Percentiles rank a stretch among this genome's conserved stretches.
These are phyloP conservation scores for Trichophyton mentagrophytes DNA, from an alignment of 2,329 filamentous ascomycete species.

Conservation along the genomic window DNA sequence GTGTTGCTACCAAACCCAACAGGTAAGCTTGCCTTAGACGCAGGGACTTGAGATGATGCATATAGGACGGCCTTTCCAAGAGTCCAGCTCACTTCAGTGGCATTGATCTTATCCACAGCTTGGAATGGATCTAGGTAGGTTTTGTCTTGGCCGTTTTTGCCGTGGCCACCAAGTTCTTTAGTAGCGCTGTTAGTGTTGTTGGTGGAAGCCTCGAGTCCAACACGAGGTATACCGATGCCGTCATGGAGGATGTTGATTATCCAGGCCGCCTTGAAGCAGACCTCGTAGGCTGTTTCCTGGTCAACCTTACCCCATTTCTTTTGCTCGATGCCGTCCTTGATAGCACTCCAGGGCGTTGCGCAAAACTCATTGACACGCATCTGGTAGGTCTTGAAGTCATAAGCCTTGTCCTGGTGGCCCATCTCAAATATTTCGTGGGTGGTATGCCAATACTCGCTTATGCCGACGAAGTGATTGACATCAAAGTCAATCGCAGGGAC, in stretches of 20 bases:
- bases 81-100: constrained; percentile 92
- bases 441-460: constrained; percentile 98
- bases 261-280: constrained; percentile 98
- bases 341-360: constrained; percentile 64
- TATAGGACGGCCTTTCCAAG: constrained; percentile 94
- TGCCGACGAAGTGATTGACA: constrained; percentile 93
- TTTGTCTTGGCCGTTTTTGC: constrained; percentile 48
- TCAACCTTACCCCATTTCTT: constrained; percentile 62
- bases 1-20: constrained; percentile 89
- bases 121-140: constrained; percentile 78
- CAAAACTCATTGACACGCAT: constrained; percentile 75
- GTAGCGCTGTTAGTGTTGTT: constrained; percentile 54
- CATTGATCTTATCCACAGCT: constrained; percentile 82
- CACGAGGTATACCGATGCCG: constrained; percentile 80
- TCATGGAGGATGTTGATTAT: constrained; percentile 93
- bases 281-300: constrained; percentile 61
- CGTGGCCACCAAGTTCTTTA: constrained; percentile 51
- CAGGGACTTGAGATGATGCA: constrained; percentile 73
- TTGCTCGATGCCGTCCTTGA: constrained; percentile 51
- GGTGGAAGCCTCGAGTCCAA: constrained; percentile 57
- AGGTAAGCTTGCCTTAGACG: constrained; percentile 50
- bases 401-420: constrained; percentile 63
- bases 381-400: constrained; percentile 85
- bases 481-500: constrained; percentile 94
- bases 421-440: constrained; percentile 85